Evolutionary conservation across 2,329 filamentous ascomycete genomes (phyloP).

Genomic region (Fusarium tjaetaba): DNA sequence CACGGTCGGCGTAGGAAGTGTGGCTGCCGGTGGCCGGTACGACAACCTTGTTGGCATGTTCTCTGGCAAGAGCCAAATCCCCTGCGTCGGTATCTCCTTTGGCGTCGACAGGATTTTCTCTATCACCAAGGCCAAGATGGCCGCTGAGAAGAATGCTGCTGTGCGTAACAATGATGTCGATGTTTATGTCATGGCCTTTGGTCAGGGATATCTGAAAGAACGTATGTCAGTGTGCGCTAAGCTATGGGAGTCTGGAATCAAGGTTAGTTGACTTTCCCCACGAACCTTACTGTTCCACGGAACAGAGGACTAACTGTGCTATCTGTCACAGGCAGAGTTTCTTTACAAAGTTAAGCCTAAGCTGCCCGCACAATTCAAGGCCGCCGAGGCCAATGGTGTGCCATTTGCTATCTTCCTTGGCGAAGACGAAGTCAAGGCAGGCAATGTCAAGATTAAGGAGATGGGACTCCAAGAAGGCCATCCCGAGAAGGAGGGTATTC

Average conservation of each 20-base stretch:
- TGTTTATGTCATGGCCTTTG: constrained; percentile 95
- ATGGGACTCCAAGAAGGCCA: constrained; percentile 79
- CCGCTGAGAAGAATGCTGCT: constrained; percentile 66
- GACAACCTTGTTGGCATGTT: constrained; percentile 97
- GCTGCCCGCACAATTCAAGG: constrained; percentile 89
- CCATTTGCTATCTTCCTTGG: constrained; percentile 91
- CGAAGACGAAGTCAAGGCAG: constrained; percentile 85
- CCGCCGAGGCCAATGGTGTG: constrained; percentile 80
- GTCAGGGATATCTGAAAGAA: constrained; percentile 85
- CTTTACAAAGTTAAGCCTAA: constrained; percentile 91
- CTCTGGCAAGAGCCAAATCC: constrained; percentile 83
- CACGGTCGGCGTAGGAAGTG: constrained; percentile 84
- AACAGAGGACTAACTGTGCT: constrained; percentile 35
- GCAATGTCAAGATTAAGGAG: constrained; percentile 89
- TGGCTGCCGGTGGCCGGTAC: constrained; percentile 90
- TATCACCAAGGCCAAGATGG: constrained; percentile 81
- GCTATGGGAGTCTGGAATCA: constrained; percentile 89
- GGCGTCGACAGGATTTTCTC: constrained; percentile 96
- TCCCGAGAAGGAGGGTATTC: constrained; percentile 87
- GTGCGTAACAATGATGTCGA: constrained; percentile 76
- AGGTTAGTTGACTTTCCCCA: constrained; percentile 57
- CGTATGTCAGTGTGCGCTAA: constrained; percentile 81
- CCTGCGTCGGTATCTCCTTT: constrained; percentile 75
- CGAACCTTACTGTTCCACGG: neutral
- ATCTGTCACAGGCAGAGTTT: constrained; percentile 75